Base-by-base conservation (phyloP, 352 stramenopile species). In the Pythium rishiriense region DNA sequence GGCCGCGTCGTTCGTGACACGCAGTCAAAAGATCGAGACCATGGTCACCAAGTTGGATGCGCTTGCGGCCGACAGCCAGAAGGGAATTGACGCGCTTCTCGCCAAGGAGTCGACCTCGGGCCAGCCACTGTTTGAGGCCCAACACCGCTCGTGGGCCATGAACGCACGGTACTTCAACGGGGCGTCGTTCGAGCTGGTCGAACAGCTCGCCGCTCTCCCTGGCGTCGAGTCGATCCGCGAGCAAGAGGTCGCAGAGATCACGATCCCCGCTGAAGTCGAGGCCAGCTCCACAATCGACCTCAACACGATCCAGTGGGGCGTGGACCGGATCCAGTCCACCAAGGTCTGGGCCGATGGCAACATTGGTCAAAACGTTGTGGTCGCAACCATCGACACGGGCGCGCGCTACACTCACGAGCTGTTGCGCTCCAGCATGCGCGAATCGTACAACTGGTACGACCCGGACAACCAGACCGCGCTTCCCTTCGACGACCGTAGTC, bases 321-420 rank as follows among this genome's bases (percentile, higher is more conserved):
- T 77, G 25, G 19, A 28, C 19, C 72, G 67, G 46, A 71, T 83
- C 50, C 1, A 29, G 2, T 72, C 67, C 8, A 50, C 69, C 7
- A 25, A 25, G 1, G 70, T 79, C 12, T 83, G 75, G 75, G 60
- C 59, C 1, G 19, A 22, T 4, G 69, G 60, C 31, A 70, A 73
- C 69, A 68, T 15, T 3, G 75, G 62, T 28, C 31, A 69, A 35
- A 57, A 50, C 29, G 33, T 77, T 11, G 55, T 83, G 31, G 63
- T 82, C 4, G 64, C 47, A 22, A 64, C 42, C 29, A 73, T 82
- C 42, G 74, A 82, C 55, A 72, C 53, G 7, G 74, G 74, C 22
- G 72, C 73, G 17, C 56, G 46, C 4, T 28, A 29, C 28, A 78
- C 62, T 8, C 74, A 82, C 59, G 39, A 62, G 39, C 45, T 54